phyloP scores from a whole-genome alignment of 192 early-diverging fungal genomes.

The Mortierella hygrophila region DNA sequence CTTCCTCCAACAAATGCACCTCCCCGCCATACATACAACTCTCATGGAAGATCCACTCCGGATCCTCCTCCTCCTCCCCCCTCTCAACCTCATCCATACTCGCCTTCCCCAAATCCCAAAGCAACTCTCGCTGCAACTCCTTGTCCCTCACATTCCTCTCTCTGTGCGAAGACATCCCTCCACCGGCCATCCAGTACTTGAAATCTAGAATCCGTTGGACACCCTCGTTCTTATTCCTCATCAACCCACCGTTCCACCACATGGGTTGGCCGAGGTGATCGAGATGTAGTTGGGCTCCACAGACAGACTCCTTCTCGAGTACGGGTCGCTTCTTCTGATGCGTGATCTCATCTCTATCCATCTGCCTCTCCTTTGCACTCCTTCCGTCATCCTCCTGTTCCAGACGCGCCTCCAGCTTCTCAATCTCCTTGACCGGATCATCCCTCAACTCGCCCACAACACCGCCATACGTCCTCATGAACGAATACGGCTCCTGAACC shows the following conservation, averaged over 20 bases:
- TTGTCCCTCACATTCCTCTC: conserved; percentile 7
- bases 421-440: conserved; percentile 15
- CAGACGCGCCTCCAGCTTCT: neutral
- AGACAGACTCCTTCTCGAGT: conserved; percentile 19
- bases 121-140: neutral
- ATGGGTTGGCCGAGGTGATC: conserved; percentile 31
- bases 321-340: neutral
- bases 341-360: neutral
- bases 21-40: conserved; percentile 32
- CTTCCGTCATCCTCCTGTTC: neutral
- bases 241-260: conserved; percentile 58
- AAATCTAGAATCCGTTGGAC: conserved; percentile 50
- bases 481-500: conserved; percentile 56
- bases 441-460: conserved; percentile 54
- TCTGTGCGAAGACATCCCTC: conserved; percentile 14
- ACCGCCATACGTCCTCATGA: conserved; percentile 51
- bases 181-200: conserved; percentile 41
- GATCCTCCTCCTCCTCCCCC: conserved; percentile 14
- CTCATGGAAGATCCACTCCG: conserved; percentile 41
- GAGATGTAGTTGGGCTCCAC: conserved; percentile 51
- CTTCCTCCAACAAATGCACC: conserved; percentile 1
- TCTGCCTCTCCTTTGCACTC: neutral
- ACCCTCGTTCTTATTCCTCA: conserved; percentile 51
- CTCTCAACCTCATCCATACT: conserved; percentile 10
- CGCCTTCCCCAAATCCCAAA: neutral